These are phyloP conservation scores for Sideroxylon spinosum DNA, from an alignment of 179 eudicot species.

Conservation along the genomic window DNA sequence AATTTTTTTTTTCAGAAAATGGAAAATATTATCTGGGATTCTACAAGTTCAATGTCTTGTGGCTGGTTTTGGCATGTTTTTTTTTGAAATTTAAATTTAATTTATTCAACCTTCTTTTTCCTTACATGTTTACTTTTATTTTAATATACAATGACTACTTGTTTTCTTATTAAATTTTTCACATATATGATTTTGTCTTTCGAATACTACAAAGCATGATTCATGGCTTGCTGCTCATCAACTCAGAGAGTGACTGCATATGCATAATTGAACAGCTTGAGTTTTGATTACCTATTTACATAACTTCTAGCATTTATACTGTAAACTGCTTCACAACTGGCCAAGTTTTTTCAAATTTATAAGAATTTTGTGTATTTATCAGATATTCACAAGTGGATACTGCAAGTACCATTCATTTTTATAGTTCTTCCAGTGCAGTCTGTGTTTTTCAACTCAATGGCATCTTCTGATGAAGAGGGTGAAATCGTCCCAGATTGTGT, in stretches of 20 bases:
- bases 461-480: constrained; percentile 70
- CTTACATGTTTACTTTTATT: neutral
- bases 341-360: neutral
- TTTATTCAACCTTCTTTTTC: neutral
- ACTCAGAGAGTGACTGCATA: neutral
- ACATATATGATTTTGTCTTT: neutral
- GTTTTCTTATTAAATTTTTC: neutral
- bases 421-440: constrained; percentile 9
- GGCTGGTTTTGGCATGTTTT: neutral
- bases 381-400: neutral
- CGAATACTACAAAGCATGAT: neutral
- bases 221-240: neutral
- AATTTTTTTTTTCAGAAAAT: neutral
- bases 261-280: neutral
- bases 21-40: neutral
- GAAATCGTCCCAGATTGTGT: constrained; percentile 49
- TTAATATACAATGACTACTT: neutral
- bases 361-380: neutral
- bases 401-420: neutral
- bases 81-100: neutral
- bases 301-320: neutral
- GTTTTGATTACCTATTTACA: neutral
- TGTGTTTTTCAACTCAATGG: constrained; percentile 29
- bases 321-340: neutral
- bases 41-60: neutral